phyloP scores from a whole-genome alignment of 2,329 filamentous ascomycete species.

The Apiospora saccharicola region DNA sequence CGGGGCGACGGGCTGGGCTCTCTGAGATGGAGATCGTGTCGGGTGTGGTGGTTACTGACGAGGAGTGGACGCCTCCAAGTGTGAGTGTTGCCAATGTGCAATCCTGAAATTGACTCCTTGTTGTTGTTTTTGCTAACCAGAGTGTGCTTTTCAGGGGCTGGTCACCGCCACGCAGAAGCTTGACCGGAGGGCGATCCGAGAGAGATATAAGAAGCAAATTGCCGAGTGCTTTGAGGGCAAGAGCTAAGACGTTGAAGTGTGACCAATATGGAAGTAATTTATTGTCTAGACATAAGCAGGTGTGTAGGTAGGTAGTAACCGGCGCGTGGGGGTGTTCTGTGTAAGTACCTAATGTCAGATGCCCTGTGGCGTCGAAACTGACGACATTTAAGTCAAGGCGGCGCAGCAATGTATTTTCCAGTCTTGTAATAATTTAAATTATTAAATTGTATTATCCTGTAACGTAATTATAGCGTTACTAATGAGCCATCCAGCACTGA shows the following conservation, averaged over 20 bases:
- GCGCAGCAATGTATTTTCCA: no score
- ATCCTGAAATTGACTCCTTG: not conserved
- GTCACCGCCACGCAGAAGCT: constrained; percentile 77
- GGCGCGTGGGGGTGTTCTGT: no score
- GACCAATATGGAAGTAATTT: no score
- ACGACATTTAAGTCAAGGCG: no score
- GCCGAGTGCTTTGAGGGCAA: constrained; percentile 43
- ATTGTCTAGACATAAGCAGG: no score
- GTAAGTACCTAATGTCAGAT: no score
- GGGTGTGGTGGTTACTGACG: constrained; percentile 73
- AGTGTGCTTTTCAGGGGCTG: constrained; percentile 52
- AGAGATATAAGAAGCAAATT: constrained; percentile 68
- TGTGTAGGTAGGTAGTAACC: no score
- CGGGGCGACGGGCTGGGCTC: constrained; percentile 68
- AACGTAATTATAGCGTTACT: no score
- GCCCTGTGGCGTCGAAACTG: no score
- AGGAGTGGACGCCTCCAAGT: constrained; percentile 80
- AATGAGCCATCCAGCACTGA: no score
- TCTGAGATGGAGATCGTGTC: constrained; percentile 74
- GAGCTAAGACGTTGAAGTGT: not conserved
- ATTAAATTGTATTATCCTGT: no score
- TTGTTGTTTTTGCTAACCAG: not conserved
- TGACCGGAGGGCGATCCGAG: constrained; percentile 71
- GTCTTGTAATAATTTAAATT: no score
- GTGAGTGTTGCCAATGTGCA: constrained; percentile 53